Percentiles rank a stretch among this genome's conserved stretches.
phyloP scores from a whole-genome alignment of 2,329 filamentous ascomycete species.

The Cercospora zeina region DNA sequence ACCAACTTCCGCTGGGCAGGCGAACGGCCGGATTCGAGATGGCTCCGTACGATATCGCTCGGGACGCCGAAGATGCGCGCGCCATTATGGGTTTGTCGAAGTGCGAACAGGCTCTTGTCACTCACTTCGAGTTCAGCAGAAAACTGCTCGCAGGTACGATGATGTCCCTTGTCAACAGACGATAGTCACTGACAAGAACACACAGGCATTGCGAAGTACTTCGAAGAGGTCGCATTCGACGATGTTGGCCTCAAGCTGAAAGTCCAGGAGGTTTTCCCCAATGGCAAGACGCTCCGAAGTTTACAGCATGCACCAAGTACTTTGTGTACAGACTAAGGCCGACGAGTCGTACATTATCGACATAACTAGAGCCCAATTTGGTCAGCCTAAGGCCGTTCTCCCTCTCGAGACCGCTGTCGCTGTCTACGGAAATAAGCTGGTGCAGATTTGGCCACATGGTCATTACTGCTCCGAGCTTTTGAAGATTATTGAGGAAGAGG shows the following conservation, averaged over 20 bases:
- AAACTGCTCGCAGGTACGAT: background rate
- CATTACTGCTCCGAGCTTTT: background rate
- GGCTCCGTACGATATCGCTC: background rate
- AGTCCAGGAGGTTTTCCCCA: background rate
- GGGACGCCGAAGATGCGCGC: background rate
- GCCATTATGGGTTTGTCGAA: background rate
- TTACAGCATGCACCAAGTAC: background rate
- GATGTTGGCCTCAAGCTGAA: background rate
- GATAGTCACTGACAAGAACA: background rate
- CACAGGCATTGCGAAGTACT: background rate
- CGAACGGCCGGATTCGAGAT: background rate
- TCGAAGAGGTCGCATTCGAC: conserved; percentile 4
- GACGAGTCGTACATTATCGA: conserved; percentile 11
- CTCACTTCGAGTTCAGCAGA: conserved; percentile 1
- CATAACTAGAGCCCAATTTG: background rate
- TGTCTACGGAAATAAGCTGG: conserved; percentile 1
- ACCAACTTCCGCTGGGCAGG: background rate
- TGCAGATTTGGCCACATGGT: background rate
- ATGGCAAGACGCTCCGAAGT: background rate
- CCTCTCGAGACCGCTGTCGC: background rate
- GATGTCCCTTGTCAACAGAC: too few relatives aligned
- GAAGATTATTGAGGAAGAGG: background rate
- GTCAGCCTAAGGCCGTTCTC: background rate
- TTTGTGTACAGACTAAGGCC: background rate
- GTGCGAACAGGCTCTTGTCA: background rate